Conservation (phyloP, 495 filamentous ascomycete genomes). For the Penicillium herquei region DNA sequence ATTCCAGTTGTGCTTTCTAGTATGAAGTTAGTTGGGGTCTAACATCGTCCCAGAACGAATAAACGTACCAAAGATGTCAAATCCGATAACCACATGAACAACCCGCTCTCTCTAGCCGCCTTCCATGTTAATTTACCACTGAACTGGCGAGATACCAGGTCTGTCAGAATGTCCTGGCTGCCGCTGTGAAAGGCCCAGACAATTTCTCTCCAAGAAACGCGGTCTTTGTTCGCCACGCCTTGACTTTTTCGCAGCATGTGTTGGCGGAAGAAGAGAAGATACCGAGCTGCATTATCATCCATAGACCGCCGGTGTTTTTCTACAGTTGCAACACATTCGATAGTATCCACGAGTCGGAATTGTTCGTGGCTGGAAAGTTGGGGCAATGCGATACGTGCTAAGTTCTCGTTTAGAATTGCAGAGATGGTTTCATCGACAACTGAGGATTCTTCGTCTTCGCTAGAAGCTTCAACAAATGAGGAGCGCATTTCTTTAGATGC, state of each 20-base stretch:
- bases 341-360: slow-evolving; percentile 80
- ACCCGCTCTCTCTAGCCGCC: slow-evolving; percentile 78
- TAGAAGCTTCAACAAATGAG: slow-evolving; percentile 51
- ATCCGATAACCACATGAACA: slow-evolving; percentile 95
- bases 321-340: slow-evolving; percentile 84
- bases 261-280: slow-evolving; percentile 85
- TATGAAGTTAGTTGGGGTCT: slow-evolving; percentile 19
- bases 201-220: slow-evolving; percentile 89
- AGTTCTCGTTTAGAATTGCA: slow-evolving; percentile 66
- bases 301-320: slow-evolving; percentile 88
- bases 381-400: slow-evolving; percentile 72
- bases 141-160: slow-evolving; percentile 81
- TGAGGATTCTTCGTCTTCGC: slow-evolving; percentile 57
- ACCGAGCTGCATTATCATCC: slow-evolving; percentile 90
- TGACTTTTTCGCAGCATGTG: slow-evolving; percentile 69
- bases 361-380: slow-evolving; percentile 87
- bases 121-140: slow-evolving; percentile 78
- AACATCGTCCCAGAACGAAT: background rate
- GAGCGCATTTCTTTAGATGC: slow-evolving; percentile 52
- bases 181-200: slow-evolving; percentile 90
- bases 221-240: slow-evolving; percentile 56
- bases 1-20: slow-evolving; percentile 78
- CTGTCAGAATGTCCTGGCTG: slow-evolving; percentile 89
- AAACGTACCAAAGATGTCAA: slow-evolving; percentile 66
- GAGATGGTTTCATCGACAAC: slow-evolving; percentile 74